phyloP scores from a whole-genome alignment of 2,329 filamentous ascomycete species.

The Phyllosticta citrichinensis region DNA sequence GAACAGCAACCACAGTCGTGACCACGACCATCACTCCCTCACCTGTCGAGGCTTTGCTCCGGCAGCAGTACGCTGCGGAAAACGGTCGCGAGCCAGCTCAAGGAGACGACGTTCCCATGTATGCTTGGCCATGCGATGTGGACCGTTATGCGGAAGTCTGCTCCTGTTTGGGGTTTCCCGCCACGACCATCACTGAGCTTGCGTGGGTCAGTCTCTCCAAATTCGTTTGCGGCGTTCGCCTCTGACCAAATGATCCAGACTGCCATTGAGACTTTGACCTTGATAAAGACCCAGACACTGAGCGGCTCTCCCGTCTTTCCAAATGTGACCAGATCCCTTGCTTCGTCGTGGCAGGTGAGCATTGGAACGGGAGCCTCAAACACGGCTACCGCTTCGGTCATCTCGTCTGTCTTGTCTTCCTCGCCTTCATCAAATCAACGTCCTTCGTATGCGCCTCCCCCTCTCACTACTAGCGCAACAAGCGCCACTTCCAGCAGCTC shows the following conservation, averaged over 20 bases:
- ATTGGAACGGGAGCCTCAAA: not conserved
- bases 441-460: not conserved
- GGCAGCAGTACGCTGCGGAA: not conserved
- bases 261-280: not conserved
- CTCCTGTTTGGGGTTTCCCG: constrained; percentile 4
- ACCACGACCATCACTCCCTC: not conserved
- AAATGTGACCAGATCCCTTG: not conserved
- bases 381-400: not conserved
- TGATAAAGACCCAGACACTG: not conserved
- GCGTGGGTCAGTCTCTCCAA: not conserved
- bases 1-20: not conserved
- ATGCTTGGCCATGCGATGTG: constrained; percentile 6
- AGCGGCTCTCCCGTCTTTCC: not conserved
- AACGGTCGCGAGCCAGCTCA: not conserved
- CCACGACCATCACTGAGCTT: not conserved
- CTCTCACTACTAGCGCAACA: not conserved
- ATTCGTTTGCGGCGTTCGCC: not conserved
- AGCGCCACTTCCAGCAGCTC: not conserved
- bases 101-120: constrained; percentile 1
- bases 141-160: constrained; percentile 8
- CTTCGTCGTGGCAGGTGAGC: not conserved
- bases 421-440: not conserved
- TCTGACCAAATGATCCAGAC: not conserved
- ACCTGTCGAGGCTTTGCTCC: not conserved
- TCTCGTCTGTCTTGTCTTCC: not conserved